phyloP scores from a whole-genome alignment of 371 early-diverging fungal genomes.

The Syncephalastrum monosporum region DNA sequence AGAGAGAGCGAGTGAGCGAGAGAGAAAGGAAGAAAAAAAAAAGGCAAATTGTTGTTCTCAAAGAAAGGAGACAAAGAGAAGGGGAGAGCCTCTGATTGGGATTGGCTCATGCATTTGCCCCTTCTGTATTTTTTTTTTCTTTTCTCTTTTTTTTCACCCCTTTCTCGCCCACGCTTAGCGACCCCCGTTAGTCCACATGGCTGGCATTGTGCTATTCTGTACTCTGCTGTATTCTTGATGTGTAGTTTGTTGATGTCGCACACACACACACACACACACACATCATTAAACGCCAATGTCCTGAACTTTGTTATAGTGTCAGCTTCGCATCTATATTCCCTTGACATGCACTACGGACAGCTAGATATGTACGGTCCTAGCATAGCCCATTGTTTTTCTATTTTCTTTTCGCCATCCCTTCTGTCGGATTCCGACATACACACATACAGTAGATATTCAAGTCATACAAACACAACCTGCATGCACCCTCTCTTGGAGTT shows the following conservation, averaged over 20 bases:
- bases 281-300: background rate
- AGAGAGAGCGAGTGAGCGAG: constrained; percentile 8
- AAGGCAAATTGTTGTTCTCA: constrained; percentile 4
- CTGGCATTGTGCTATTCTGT: background rate
- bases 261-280: background rate
- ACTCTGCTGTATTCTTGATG: background rate
- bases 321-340: too few species aligned
- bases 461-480: too few species aligned
- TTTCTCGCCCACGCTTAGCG: background rate
- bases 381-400: too few species aligned
- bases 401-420: too few species aligned
- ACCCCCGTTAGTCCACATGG: too few species aligned
- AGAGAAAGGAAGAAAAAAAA: constrained; percentile 13
- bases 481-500: too few species aligned
- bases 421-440: too few species aligned
- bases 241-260: background rate
- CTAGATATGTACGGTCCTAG: too few species aligned
- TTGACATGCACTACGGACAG: too few species aligned
- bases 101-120: constrained; percentile 2
- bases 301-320: too few species aligned
- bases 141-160: constrained; percentile 2
- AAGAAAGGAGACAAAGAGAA: constrained; percentile 2
- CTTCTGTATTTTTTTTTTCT: constrained; percentile 1
- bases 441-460: too few species aligned
- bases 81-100: constrained; percentile 5